Evolutionary conservation across 768 basidiomycete genomes (phyloP).

Genomic region (Tulasnella calospora): DNA sequence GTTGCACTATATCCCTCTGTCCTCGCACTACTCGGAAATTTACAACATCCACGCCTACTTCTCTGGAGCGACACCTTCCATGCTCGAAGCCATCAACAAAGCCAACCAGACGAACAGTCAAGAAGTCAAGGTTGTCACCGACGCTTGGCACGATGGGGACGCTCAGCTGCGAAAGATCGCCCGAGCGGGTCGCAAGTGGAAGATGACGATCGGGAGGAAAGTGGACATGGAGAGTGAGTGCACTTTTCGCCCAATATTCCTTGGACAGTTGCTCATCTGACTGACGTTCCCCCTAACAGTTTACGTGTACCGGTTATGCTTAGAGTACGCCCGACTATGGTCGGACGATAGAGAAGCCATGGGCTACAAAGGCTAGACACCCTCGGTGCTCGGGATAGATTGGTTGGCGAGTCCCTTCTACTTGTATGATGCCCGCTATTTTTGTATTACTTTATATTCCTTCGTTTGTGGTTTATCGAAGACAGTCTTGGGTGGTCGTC

Average conservation of each 20-base stretch:
- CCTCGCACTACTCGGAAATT: slow-evolving; percentile 79
- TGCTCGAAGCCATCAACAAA: slow-evolving; percentile 49
- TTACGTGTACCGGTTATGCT: slow-evolving; percentile 79
- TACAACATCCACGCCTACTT: slow-evolving; percentile 94
- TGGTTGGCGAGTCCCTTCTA: not conserved
- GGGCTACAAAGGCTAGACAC: slow-evolving; percentile 32
- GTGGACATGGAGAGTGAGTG: slow-evolving; percentile 87
- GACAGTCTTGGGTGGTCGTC: not conserved
- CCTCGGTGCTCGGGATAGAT: not conserved
- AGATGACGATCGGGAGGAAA: slow-evolving; percentile 69
- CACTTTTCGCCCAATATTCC: not conserved
- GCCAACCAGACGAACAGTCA: slow-evolving; percentile 33
- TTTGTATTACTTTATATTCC: not conserved
- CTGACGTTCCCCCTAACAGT: slow-evolving; percentile 42
- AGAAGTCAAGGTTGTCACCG: slow-evolving; percentile 35
- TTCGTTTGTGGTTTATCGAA: not conserved
- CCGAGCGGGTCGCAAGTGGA: slow-evolving; percentile 90
- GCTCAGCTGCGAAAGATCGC: slow-evolving; percentile 74
- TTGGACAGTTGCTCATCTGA: not conserved
- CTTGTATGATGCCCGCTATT: not conserved
- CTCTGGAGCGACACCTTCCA: slow-evolving; percentile 68
- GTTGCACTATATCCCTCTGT: slow-evolving; percentile 94
- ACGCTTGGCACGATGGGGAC: slow-evolving; percentile 55
- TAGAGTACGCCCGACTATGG: slow-evolving; percentile 84
- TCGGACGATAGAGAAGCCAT: slow-evolving; percentile 72